phyloP scores from a whole-genome alignment of 208 protist species.

The Lotmaria passim region DNA sequence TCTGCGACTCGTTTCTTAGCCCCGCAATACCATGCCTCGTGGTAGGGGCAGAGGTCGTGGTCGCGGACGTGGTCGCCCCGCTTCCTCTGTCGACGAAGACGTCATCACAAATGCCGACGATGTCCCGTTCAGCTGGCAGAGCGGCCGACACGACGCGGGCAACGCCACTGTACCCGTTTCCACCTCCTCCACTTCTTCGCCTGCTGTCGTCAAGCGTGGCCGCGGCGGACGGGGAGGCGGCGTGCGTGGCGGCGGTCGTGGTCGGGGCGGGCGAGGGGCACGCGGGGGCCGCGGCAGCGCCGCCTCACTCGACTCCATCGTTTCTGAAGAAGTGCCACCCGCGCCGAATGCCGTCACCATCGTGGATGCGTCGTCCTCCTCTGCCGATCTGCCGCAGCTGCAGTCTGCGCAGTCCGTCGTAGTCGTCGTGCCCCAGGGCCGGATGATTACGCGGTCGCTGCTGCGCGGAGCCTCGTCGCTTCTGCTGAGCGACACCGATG shows the following conservation, averaged over 20 bases:
- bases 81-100: background rate
- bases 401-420: conserved; percentile 9
- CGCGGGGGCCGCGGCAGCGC: background rate
- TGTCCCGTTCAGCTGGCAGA: background rate
- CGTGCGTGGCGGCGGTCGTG: conserved; percentile 7
- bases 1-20: too few species aligned
- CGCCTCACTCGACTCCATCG: background rate
- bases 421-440: conserved; percentile 33
- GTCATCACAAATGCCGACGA: background rate
- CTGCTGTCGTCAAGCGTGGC: background rate
- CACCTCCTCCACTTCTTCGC: background rate
- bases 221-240: background rate
- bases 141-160: background rate
- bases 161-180: background rate
- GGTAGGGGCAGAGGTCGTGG: conserved; percentile 33
- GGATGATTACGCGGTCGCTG: conserved; percentile 75
- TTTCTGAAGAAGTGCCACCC: background rate
- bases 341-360: background rate
- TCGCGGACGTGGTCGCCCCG: conserved; percentile 5
- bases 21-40: conserved; percentile 21
- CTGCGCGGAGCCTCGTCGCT: conserved; percentile 45
- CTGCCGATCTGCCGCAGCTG: background rate
- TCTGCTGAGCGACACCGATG: background rate
- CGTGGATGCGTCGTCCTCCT: background rate
- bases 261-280: conserved; percentile 10